Base-by-base conservation (phyloP, 257 asterid species). In the Thymus quinquecostatus region DNA sequence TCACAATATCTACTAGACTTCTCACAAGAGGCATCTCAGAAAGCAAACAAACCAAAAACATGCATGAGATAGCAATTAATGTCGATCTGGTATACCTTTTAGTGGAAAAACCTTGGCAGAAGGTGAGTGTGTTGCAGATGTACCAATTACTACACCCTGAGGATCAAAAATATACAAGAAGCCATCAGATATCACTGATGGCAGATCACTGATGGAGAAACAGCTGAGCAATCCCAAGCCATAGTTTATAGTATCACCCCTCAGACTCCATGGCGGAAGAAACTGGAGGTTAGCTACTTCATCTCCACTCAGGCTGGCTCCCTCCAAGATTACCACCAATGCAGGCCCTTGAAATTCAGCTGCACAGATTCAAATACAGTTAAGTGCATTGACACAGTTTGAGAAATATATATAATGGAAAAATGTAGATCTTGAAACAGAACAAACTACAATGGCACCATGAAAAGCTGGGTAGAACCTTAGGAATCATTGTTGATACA, bases 301-400 rank as follows among this genome's bases (percentile, higher is more conserved):
- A 75, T 93, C 98, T 77, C 92, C 91, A 79, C 82, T 87, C 81
- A 93, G 86, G 84, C 88, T 82, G 78, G 93, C 92, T 66, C 96
- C 97, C 85, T 93, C 98, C 78, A 93, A 66, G 71, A 90, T 78
- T 66, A 86, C 96, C 81, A 93, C 86, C 68, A 90, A 86, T 8
- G 96, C 96, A 64, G 98, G 97, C 76, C 98, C 98, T 83, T 93
- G 98, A 86, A 90, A 93, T 71, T 93, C 98, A 80, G 97, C 98
- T 92, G 92, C 84, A 83, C 64, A 66, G 74, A 66, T 72, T 77
- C 79, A 64, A 65, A 68, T 49, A 61, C 49, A 64, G 68, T 61
- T 63, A 76, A 28, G 64, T 47, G 76, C 38, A 30, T 74, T 41
- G 64, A 74, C 67, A 79, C 45, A 83, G 75, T 30, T 40, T 73